A percentile compares a stretch with the other conserved stretches of the same genome.
Evolutionary conservation across 2,329 filamentous ascomycete genomes (phyloP).

Genomic region (Diaporthe nobilis): DNA sequence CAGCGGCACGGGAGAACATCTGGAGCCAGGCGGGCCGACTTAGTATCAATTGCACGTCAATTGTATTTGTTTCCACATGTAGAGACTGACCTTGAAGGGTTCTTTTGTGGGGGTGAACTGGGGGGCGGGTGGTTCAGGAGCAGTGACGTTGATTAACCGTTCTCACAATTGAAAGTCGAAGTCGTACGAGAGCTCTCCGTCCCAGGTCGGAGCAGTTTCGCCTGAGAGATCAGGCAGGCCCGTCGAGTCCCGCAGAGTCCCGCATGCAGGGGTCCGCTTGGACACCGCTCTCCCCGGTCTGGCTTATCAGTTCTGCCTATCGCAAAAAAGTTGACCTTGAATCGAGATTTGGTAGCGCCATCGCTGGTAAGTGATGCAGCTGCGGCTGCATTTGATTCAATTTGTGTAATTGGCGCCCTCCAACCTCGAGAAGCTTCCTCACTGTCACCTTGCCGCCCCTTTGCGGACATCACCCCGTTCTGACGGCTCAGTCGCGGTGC

Average conservation of each 20-base stretch:
- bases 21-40: slow-evolving; percentile 53
- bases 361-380: slow-evolving; percentile 5
- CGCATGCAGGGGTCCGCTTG: neutral
- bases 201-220: neutral
- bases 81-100: slow-evolving; percentile 31
- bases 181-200: slow-evolving; percentile 37
- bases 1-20: slow-evolving; percentile 86
- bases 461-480: neutral
- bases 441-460: neutral
- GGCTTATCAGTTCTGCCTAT: slow-evolving; percentile 35
- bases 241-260: neutral
- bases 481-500: neutral
- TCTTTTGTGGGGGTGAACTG: slow-evolving; percentile 18
- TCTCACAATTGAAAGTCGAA: slow-evolving; percentile 8
- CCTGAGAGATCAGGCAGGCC: slow-evolving; percentile 21
- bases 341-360: slow-evolving; percentile 35
- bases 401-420: slow-evolving; percentile 25
- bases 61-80: neutral
- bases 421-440: slow-evolving; percentile 8
- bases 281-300: slow-evolving; percentile 13
- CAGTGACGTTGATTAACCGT: slow-evolving; percentile 40
- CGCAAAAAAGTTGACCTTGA: slow-evolving; percentile 35
- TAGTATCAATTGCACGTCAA: slow-evolving; percentile 55
- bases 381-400: slow-evolving; percentile 26
- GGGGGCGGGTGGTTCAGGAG: slow-evolving; percentile 21